These are phyloP conservation scores for Sporothrix globosa DNA, from an alignment of 2,329 filamentous ascomycete genomes.

Conservation along the genomic window DNA sequence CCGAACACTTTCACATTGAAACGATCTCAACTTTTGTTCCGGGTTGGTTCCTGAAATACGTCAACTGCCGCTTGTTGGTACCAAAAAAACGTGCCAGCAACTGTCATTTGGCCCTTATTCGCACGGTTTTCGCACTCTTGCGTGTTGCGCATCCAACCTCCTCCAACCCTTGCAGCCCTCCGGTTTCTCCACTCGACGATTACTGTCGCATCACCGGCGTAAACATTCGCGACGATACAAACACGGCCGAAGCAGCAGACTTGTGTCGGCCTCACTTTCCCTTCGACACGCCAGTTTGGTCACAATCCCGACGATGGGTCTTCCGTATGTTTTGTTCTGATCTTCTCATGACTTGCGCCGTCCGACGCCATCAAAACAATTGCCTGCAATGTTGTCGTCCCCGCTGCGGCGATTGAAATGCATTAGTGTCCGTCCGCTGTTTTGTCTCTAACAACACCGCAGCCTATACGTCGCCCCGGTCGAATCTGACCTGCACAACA, in stretches of 20 bases:
- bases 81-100: slow-evolving; percentile 1
- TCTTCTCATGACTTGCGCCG: neutral
- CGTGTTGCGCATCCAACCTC: slow-evolving; percentile 25
- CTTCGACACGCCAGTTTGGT: neutral
- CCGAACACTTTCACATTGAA: neutral
- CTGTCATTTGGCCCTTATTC: slow-evolving; percentile 15
- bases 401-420: neutral
- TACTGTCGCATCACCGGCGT: neutral
- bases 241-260: neutral
- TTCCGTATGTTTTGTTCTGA: slow-evolving; percentile 33
- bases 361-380: neutral
- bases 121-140: slow-evolving; percentile 22
- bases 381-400: neutral
- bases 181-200: neutral
- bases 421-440: too few relatives aligned
- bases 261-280: neutral
- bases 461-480: slow-evolving; percentile 37
- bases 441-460: neutral
- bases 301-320: slow-evolving; percentile 32
- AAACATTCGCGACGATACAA: neutral
- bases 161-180: neutral
- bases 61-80: neutral
- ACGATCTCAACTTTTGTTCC: neutral
- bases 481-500: slow-evolving; percentile 36
- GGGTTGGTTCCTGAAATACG: neutral